A percentile compares a stretch with the other conserved stretches of the same genome.
phyloP scores from a whole-genome alignment of 495 filamentous ascomycete species.

The Penicillium tannophilum region DNA sequence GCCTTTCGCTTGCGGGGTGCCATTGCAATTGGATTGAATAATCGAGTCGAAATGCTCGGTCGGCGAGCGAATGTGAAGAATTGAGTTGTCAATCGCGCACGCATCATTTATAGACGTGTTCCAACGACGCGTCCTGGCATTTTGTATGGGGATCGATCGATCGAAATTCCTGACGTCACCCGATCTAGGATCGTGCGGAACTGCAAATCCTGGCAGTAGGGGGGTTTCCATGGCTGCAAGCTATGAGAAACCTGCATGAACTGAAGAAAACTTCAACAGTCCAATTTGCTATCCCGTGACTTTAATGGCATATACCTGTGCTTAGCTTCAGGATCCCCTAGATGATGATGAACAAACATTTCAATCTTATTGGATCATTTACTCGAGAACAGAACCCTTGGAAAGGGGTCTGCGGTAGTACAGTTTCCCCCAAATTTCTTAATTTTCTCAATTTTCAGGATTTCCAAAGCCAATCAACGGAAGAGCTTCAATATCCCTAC shows the following conservation, averaged over 20 bases:
- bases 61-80: not conserved
- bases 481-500: no score
- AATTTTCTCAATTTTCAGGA: no score
- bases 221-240: slow-evolving; percentile 7
- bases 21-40: slow-evolving; percentile 16
- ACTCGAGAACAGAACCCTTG: no score
- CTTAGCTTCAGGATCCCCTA: no score
- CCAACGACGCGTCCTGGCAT: not conserved
- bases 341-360: no score
- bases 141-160: slow-evolving; percentile 22
- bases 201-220: not conserved
- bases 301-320: no score
- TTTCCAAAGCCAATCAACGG: no score
- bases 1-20: slow-evolving; percentile 34
- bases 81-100: not conserved
- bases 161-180: slow-evolving; percentile 32
- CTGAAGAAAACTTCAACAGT: no score
- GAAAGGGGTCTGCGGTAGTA: no score
- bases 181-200: slow-evolving; percentile 17
- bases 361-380: no score
- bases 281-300: no score
- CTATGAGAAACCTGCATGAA: not conserved
- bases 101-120: slow-evolving; percentile 7
- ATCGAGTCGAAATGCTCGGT: not conserved
- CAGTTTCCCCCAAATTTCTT: no score